Evolutionary conservation across 2,329 filamentous ascomycete genomes (phyloP).

Genomic region (Stagonosporopsis chrysanthemi): DNA sequence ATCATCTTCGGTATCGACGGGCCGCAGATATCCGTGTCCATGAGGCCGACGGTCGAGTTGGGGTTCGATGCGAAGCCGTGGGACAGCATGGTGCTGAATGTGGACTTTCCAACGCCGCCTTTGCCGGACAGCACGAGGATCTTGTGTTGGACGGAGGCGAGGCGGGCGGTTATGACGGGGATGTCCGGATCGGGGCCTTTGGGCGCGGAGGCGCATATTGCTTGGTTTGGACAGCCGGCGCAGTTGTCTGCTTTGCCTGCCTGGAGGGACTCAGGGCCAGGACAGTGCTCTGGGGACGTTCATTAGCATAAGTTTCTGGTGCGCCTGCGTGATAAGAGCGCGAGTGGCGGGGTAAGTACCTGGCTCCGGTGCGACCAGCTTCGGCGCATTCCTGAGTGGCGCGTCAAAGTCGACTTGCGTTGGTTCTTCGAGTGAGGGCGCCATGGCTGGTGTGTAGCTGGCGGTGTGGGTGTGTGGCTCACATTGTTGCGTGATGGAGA

Average conservation of each 20-base stretch:
- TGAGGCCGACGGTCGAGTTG: constrained; percentile 83
- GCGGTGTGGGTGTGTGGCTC: constrained; percentile 20
- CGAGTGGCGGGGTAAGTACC: constrained; percentile 52
- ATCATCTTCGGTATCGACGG: constrained; percentile 99
- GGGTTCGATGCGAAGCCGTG: constrained; percentile 88
- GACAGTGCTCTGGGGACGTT: constrained; percentile 76
- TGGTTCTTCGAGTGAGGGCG: constrained; percentile 79
- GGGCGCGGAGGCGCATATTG: constrained; percentile 90
- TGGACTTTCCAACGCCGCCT: constrained; percentile 95
- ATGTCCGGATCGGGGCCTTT: constrained; percentile 97
- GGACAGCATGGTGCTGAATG: constrained; percentile 85
- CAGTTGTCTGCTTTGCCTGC: constrained; percentile 79
- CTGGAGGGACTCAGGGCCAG: constrained; percentile 81
- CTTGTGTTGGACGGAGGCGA: constrained; percentile 86
- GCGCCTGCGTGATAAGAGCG: constrained; percentile 50
- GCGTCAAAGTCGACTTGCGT: constrained; percentile 73
- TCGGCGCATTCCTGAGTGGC: constrained; percentile 78
- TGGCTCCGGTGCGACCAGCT: constrained; percentile 91
- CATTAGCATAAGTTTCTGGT: constrained; percentile 57
- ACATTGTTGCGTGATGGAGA: constrained; percentile 31
- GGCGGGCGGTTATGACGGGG: constrained; percentile 81
- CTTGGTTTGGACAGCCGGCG: constrained; percentile 93
- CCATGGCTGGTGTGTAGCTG: constrained; percentile 62
- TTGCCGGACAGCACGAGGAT: constrained; percentile 93
- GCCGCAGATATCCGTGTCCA: constrained; percentile 98